Conservation (phyloP, 1,139 yeast genomes). For the Pichia sp. region DNA sequence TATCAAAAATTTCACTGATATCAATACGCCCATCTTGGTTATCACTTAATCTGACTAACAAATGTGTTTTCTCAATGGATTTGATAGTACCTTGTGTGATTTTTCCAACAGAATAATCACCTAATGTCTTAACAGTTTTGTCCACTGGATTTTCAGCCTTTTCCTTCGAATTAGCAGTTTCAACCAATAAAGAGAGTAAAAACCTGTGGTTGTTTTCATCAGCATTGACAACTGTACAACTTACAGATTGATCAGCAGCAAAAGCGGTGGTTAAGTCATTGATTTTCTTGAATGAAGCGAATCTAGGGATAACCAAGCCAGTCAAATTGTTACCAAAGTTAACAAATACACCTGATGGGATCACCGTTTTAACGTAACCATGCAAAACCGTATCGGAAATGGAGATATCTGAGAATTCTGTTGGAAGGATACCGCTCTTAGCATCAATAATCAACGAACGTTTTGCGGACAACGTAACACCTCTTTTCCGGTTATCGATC, state of each 20-base stretch:
- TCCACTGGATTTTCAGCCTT: constrained; percentile 60
- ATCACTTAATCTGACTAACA: constrained; percentile 73
- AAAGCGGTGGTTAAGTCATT: constrained; percentile 57
- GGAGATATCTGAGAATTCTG: constrained; percentile 53
- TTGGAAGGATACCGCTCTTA: constrained; percentile 50
- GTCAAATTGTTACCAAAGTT: constrained; percentile 76
- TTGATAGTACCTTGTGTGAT: constrained; percentile 57
- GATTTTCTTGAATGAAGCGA: constrained; percentile 54
- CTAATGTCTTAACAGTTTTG: constrained; percentile 39
- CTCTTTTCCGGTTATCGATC: constrained; percentile 56
- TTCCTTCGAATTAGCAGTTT: constrained; percentile 24
- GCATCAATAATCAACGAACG: constrained; percentile 66
- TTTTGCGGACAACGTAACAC: constrained; percentile 62
- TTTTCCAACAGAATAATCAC: constrained; percentile 58
- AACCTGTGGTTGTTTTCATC: constrained; percentile 71
- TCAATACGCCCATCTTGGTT: constrained; percentile 79
- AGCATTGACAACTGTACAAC: constrained; percentile 57
- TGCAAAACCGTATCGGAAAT: constrained; percentile 46
- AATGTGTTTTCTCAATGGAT: constrained; percentile 61
- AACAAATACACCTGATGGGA: constrained; percentile 76
- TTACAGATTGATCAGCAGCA: constrained; percentile 57
- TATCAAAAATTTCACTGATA: constrained; percentile 63
- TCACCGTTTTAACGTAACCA: constrained; percentile 77
- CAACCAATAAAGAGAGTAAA: constrained; percentile 52
- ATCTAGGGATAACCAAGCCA: constrained; percentile 78